Evolutionary conservation across 106 monocot genomes (phyloP), one percentile per base, ranked within the genome.

Genomic region (Acorus gramineus): DNA sequence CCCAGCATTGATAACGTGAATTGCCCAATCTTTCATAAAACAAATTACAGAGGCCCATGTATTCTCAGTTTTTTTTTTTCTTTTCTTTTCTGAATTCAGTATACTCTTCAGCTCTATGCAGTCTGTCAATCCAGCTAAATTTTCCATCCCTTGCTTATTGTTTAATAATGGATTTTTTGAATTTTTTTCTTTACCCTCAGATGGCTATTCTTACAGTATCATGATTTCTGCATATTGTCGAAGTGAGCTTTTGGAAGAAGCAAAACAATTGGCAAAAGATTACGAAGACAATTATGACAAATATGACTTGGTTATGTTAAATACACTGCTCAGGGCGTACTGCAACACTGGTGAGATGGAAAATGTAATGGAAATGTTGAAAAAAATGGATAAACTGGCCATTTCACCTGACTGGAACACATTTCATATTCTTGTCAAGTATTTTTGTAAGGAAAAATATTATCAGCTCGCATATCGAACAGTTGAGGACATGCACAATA

Each of bases 391-490:
- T 66, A 85, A 85, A 47, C 57, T 76, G 60, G 46, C 67, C 8
- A 78, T 96, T 66, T 78, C 82, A 57, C 90, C 95, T 50, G 90
- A 96, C 80, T 87, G 80, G 86, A 96, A 87, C 67, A 96, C 95
- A 69, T 96, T 87, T 75, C 90, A 96, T 50, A 96, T 87, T 10
- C 69, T 96, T 52, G 75, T 87, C 61, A 90, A 90, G 58, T 96
- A 90, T 79, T 90, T 87, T 50, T 78, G 76, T 50, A 87, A 62
- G 69, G 84, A 90, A 69, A 90, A 85, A 48, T 67, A 90, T 11
- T 84, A 90, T 81, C 84, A 90, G 56, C 85, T 96, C 63, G 95
- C 90, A 51, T 90, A 82, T 71, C 79, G 60, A 64, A 87, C 86
- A 42, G 57, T 81, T 56, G 82, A 90, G 68, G 95, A 90, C 67